Conservation (phyloP, 441 rosid species). For the Aquilaria agallochum region DNA sequence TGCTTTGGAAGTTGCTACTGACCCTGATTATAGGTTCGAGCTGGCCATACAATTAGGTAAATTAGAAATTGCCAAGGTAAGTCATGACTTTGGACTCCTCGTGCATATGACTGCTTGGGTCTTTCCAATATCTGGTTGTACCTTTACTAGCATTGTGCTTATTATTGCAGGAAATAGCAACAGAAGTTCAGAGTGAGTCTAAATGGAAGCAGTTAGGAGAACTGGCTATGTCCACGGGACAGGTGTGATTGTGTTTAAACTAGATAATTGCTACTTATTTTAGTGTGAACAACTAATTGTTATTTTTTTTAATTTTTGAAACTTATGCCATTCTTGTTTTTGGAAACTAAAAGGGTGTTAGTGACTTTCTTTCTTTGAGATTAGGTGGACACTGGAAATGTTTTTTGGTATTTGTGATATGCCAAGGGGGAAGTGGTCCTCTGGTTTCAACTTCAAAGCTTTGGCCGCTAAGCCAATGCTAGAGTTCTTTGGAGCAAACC, state of each 20-base stretch:
- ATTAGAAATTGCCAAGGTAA: conserved; percentile 87
- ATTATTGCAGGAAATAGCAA: conserved; percentile 72
- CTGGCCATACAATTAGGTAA: conserved; percentile 95
- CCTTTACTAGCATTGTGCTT: conserved; percentile 5
- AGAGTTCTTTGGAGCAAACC: too few species aligned
- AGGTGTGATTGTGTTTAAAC: conserved; percentile 37
- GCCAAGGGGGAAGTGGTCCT: too few species aligned
- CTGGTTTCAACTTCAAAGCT: too few species aligned
- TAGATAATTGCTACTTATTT: background rate
- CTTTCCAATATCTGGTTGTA: conserved; percentile 10
- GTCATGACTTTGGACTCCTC: conserved; percentile 2
- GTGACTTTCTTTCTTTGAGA: too few species aligned
- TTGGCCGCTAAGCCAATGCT: too few species aligned
- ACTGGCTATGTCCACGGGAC: conserved; percentile 94
- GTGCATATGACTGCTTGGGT: conserved; percentile 3
- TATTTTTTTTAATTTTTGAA: too few species aligned
- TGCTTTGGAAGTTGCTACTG: conserved; percentile 97
- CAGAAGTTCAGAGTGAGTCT: conserved; percentile 79
- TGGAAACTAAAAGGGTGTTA: too few species aligned
- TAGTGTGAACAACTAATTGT: background rate
- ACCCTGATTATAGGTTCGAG: conserved; percentile 95
- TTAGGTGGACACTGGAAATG: too few species aligned
- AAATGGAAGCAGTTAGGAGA: conserved; percentile 99
- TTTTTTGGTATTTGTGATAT: too few species aligned
- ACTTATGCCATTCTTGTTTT: too few species aligned